These are phyloP conservation scores for Fusarium torulosum DNA, from an alignment of 2,329 filamentous ascomycete species.

Conservation along the genomic window DNA sequence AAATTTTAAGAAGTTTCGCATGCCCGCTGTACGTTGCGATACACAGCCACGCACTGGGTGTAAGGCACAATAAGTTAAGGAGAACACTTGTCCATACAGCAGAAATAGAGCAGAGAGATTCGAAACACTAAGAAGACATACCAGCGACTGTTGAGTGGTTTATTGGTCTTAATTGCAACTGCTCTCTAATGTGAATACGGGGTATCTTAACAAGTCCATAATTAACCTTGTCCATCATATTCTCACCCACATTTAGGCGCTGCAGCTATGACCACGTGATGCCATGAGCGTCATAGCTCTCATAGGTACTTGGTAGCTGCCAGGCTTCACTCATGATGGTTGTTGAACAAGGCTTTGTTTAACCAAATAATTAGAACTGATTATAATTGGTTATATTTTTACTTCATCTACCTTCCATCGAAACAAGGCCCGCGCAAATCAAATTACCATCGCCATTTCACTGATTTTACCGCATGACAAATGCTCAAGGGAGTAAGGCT, in stretches of 20 bases:
- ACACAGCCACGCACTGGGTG: background rate
- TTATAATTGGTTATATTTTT: background rate
- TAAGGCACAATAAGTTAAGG: background rate
- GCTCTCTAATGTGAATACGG: background rate
- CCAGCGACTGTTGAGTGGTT: no score
- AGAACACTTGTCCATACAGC: background rate
- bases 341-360: conserved; percentile 1
- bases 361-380: background rate
- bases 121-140: no score
- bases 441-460: background rate
- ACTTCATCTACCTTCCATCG: background rate
- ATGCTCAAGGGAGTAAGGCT: conserved; percentile 25
- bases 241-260: background rate
- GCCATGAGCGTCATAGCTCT: conserved; percentile 36
- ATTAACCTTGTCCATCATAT: background rate
- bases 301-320: background rate
- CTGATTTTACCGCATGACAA: conserved; percentile 1
- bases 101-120: background rate
- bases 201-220: background rate
- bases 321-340: conserved; percentile 21
- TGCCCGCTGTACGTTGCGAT: background rate
- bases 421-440: background rate
- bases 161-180: no score
- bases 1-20: no score
- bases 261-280: conserved; percentile 29